phyloP scores from a whole-genome alignment of 169 alveolate genomes.

The Cryptosporidium parvum region DNA sequence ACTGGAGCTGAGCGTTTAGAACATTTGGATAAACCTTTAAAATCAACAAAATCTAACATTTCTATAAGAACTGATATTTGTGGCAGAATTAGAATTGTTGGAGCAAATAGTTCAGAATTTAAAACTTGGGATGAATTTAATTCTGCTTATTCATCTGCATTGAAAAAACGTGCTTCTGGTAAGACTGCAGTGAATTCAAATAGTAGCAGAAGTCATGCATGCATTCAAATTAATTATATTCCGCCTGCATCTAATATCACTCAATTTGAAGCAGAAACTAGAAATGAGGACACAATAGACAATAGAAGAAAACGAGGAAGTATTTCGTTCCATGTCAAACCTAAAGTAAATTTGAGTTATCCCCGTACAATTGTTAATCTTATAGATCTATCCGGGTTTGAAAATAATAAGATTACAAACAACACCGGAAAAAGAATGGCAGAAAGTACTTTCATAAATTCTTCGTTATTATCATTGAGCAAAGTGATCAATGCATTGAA shows the following conservation, averaged over 20 bases:
- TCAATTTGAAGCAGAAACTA: neutral
- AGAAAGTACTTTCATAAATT: slow-evolving; percentile 75
- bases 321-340: slow-evolving; percentile 70
- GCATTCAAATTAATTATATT: slow-evolving; percentile 65
- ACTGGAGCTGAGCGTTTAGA: slow-evolving; percentile 11
- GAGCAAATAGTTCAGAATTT: slow-evolving; percentile 32
- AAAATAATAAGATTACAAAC: slow-evolving; percentile 53
- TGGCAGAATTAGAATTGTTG: slow-evolving; percentile 66
- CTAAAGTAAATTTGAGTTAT: slow-evolving; percentile 31
- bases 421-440: slow-evolving; percentile 73
- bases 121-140: slow-evolving; percentile 53
- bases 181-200: slow-evolving; percentile 36
- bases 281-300: slow-evolving; percentile 54
- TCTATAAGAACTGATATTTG: slow-evolving; percentile 75
- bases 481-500: slow-evolving; percentile 75
- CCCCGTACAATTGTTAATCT: slow-evolving; percentile 72
- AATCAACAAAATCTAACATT: neutral
- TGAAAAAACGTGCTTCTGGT: slow-evolving; percentile 41
- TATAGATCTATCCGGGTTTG: slow-evolving; percentile 77
- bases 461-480: slow-evolving; percentile 67
- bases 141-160: slow-evolving; percentile 6
- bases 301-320: slow-evolving; percentile 69
- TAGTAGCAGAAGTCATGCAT: slow-evolving; percentile 76
- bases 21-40: neutral
- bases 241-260: slow-evolving; percentile 19